phyloP scores from a whole-genome alignment of 305 asterid species.

The Lippia alba region DNA sequence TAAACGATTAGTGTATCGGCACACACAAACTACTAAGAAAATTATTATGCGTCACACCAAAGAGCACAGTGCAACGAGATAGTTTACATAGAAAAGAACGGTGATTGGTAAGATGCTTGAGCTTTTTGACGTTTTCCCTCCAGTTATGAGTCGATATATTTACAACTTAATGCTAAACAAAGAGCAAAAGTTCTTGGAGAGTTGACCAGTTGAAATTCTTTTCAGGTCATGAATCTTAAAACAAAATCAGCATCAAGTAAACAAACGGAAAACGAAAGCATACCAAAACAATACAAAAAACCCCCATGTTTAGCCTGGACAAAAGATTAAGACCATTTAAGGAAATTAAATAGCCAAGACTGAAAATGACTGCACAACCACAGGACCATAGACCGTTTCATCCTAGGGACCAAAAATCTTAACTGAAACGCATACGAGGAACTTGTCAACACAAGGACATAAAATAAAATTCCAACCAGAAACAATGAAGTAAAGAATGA shows the following conservation, averaged over 20 bases:
- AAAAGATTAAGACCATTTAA: not conserved
- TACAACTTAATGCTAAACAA: slow-evolving; percentile 6
- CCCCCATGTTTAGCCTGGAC: not conserved
- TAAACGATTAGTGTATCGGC: slow-evolving; percentile 47
- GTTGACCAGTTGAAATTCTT: not conserved
- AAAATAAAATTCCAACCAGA: slow-evolving; percentile 26
- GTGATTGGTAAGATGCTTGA: slow-evolving; percentile 4
- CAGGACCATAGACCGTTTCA: slow-evolving; percentile 8
- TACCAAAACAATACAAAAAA: not conserved
- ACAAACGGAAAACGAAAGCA: not conserved
- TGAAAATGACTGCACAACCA: not conserved
- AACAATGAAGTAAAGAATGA: slow-evolving; percentile 8
- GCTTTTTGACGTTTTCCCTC: slow-evolving; percentile 11
- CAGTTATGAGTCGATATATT: not conserved
- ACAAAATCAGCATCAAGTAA: slow-evolving; percentile 9
- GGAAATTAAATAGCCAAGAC: slow-evolving; percentile 11
- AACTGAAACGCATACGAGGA: not conserved
- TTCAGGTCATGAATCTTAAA: not conserved
- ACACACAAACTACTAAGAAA: slow-evolving; percentile 24
- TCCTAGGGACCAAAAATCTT: slow-evolving; percentile 1
- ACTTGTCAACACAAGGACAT: slow-evolving; percentile 3
- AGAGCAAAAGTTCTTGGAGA: not conserved
- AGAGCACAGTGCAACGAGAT: not conserved
- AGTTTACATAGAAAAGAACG: not conserved
- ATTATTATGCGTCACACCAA: slow-evolving; percentile 3